A percentile compares a stretch with the other conserved stretches of the same genome.
These are phyloP conservation scores for Kazachstania taianensis DNA, from an alignment of 805 yeast species.

Conservation along the genomic window DNA sequence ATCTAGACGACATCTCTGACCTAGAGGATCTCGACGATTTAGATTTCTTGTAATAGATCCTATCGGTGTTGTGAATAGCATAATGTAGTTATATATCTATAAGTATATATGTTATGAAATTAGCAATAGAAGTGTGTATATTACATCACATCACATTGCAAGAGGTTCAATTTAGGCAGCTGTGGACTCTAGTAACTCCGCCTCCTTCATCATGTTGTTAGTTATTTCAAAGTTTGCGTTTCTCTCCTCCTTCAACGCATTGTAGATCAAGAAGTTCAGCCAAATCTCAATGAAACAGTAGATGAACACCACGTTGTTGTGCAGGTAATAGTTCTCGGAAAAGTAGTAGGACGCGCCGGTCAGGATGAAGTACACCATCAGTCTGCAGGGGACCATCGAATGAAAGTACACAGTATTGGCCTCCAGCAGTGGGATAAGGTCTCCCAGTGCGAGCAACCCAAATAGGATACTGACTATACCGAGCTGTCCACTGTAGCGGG, in stretches of 20 bases:
- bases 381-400: slow-evolving; percentile 48
- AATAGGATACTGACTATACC: slow-evolving; percentile 43
- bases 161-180: background rate
- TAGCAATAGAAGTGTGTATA: background rate
- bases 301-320: slow-evolving; percentile 52
- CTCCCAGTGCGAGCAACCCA: slow-evolving; percentile 37
- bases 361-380: slow-evolving; percentile 39
- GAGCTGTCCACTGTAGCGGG: slow-evolving; percentile 33
- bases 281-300: slow-evolving; percentile 58
- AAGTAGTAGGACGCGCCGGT: slow-evolving; percentile 42
- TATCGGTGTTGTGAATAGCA: too few species aligned
- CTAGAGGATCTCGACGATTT: slow-evolving; percentile 28
- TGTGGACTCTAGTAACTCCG: background rate
- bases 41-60: slow-evolving; percentile 21
- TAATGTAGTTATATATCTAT: background rate
- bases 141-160: too few species aligned
- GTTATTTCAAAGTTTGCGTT: slow-evolving; percentile 34
- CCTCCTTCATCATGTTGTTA: slow-evolving; percentile 6
- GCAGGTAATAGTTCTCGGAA: slow-evolving; percentile 34
- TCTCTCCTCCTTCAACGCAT: slow-evolving; percentile 56
- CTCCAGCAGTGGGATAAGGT: slow-evolving; percentile 48
- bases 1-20: slow-evolving; percentile 26
- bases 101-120: too few species aligned
- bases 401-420: slow-evolving; percentile 42
- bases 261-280: slow-evolving; percentile 54